These are phyloP conservation scores for Neonectria punicea DNA, from an alignment of 2,329 filamentous ascomycete species.

Conservation along the genomic window DNA sequence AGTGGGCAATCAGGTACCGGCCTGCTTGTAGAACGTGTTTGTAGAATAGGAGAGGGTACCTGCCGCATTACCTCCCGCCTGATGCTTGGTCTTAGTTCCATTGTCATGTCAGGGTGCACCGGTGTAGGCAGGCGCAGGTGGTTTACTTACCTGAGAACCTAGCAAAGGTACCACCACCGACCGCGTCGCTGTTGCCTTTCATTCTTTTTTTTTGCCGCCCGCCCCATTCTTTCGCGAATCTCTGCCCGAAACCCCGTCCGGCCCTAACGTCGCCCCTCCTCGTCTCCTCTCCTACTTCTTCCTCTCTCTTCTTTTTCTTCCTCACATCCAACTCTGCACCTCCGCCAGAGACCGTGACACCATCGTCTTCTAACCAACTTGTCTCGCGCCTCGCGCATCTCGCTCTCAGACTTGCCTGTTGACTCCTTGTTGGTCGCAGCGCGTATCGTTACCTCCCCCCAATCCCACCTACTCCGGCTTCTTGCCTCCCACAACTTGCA, in stretches of 20 bases:
- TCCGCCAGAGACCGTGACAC: conserved; percentile 37
- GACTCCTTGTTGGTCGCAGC: conserved; percentile 43
- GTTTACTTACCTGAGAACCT: not conserved
- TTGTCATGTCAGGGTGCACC: not conserved
- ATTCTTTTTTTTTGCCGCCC: conserved; percentile 28
- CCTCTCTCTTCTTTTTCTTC: conserved; percentile 31
- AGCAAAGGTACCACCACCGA: not conserved
- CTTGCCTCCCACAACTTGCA: conserved; percentile 8
- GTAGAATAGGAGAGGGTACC: not conserved
- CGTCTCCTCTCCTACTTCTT: conserved; percentile 34
- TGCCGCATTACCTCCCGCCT: not conserved
- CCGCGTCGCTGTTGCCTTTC: conserved; percentile 9
- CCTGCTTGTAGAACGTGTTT: not conserved
- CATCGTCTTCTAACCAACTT: conserved; percentile 25
- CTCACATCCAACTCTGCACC: conserved; percentile 40
- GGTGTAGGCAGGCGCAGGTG: not conserved
- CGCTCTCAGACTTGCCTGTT: conserved; percentile 36
- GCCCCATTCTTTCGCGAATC: conserved; percentile 39
- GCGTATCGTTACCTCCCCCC: conserved; percentile 29
- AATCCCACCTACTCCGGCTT: conserved; percentile 23
- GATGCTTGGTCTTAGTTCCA: conserved; percentile 1
- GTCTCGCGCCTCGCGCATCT: conserved; percentile 37
- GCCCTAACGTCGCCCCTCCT: conserved; percentile 43
- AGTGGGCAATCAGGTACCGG: not conserved
- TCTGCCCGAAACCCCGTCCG: conserved; percentile 36